Evolutionary conservation across 2,329 filamentous ascomycete species (phyloP).

Genomic region (Ophiocordyceps camponoti-saundersi): DNA sequence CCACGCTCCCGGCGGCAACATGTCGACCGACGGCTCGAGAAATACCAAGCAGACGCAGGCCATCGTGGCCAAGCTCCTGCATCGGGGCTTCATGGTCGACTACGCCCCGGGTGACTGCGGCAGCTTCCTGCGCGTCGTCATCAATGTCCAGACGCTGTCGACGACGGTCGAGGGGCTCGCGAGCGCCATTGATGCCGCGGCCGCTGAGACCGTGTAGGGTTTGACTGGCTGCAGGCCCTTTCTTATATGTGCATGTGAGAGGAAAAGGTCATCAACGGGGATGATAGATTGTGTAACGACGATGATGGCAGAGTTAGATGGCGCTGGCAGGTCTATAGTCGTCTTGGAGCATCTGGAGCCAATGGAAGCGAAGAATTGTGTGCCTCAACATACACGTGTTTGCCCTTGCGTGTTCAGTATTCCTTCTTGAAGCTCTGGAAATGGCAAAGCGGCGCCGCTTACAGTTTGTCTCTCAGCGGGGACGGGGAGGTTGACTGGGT

Average conservation of each 20-base stretch:
- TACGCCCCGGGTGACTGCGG: constrained; percentile 40
- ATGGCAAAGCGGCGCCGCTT: too few relatives aligned
- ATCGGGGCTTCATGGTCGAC: constrained; percentile 41
- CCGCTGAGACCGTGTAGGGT: constrained; percentile 7
- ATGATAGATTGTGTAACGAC: not conserved
- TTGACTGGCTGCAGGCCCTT: too few relatives aligned
- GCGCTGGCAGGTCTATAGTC: not conserved
- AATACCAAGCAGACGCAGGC: constrained; percentile 32
- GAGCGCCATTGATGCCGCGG: constrained; percentile 32
- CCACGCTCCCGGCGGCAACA: constrained; percentile 40
- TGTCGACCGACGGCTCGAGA: constrained; percentile 22
- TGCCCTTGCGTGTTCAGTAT: too few relatives aligned
- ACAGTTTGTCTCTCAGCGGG: too few relatives aligned
- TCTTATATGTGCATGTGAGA: too few relatives aligned
- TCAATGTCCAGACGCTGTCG: constrained; percentile 36
- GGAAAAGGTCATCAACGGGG: not conserved
- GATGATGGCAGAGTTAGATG: not conserved
- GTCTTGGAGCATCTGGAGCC: not conserved
- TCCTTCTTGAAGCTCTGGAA: too few relatives aligned
- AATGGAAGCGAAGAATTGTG: not conserved
- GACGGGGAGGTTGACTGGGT: too few relatives aligned
- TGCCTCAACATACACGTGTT: too few relatives aligned
- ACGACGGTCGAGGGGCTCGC: constrained; percentile 36
- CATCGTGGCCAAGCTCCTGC: constrained; percentile 30
- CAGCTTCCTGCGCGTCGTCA: constrained; percentile 41